phyloP scores from a whole-genome alignment of 2,329 filamentous ascomycete species.

The Calonectria henricotiae region DNA sequence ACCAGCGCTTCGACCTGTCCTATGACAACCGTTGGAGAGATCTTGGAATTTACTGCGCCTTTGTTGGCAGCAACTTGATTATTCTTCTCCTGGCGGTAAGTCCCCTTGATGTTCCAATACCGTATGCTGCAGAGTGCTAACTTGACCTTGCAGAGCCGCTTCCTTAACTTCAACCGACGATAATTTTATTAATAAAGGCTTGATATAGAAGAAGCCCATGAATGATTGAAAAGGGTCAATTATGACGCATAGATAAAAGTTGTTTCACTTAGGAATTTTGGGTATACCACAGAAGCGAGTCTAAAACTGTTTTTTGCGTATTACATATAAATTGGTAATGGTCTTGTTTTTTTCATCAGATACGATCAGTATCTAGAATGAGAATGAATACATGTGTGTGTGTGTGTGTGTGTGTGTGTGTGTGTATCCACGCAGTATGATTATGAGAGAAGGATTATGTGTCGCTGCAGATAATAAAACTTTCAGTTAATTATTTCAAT shows the following conservation, averaged over 20 bases:
- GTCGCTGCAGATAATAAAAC: not conserved
- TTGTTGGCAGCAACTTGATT: conserved; percentile 84
- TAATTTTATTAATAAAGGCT: conserved; percentile 49
- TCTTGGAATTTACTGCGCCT: conserved; percentile 83
- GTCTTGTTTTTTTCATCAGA: conserved; percentile 2
- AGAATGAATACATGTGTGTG: not conserved
- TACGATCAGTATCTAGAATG: not conserved
- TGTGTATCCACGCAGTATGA: not conserved
- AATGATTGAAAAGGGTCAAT: conserved; percentile 25
- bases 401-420: not conserved
- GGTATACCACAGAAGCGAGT: conserved; percentile 14
- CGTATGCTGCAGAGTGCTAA: conserved; percentile 28
- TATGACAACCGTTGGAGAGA: conserved; percentile 86
- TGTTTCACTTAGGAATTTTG: conserved; percentile 11
- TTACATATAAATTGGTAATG: conserved; percentile 27
- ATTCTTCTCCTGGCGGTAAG: conserved; percentile 71
- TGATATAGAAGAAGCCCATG: not conserved
- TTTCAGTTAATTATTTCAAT: not conserved
- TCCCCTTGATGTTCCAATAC: conserved; percentile 34
- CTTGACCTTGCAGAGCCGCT: conserved; percentile 60
- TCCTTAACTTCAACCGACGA: conserved; percentile 69
- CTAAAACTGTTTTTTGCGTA: conserved; percentile 6
- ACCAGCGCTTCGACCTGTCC: conserved; percentile 75
- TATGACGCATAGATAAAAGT: conserved; percentile 44
- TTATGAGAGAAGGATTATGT: not conserved